phyloP scores from a whole-genome alignment of 2,329 filamentous ascomycete species.

The Aureobasidium pullulans region DNA sequence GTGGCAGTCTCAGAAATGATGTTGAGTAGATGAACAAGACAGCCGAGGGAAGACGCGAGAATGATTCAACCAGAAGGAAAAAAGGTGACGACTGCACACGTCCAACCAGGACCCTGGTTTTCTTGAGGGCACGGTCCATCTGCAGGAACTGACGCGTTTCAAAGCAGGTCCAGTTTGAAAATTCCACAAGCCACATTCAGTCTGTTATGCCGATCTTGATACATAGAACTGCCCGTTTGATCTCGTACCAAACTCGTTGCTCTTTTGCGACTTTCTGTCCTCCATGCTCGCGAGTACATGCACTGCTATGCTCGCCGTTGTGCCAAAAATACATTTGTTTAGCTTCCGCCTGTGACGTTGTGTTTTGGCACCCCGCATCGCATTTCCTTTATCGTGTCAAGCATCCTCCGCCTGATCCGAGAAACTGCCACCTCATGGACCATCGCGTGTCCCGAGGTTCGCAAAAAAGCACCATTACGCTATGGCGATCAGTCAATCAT shows the following conservation, averaged over 20 bases:
- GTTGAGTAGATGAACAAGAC: neutral
- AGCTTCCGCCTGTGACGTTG: neutral
- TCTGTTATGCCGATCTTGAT: neutral
- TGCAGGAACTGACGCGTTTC: constrained; percentile 4
- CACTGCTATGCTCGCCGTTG: neutral
- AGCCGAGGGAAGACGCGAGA: neutral
- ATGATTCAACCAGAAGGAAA: neutral
- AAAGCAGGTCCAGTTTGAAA: neutral
- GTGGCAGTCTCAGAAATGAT: neutral
- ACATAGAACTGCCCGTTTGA: neutral
- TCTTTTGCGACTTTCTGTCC: neutral
- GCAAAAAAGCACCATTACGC: neutral
- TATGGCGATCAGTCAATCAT: constrained; percentile 1
- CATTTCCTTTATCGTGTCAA: neutral
- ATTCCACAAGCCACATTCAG: neutral
- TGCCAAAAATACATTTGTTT: neutral
- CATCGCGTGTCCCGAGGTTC: neutral
- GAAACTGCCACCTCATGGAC: neutral
- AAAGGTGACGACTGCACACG: constrained; percentile 1
- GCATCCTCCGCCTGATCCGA: neutral
- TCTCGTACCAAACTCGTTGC: neutral
- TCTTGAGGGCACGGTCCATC: neutral
- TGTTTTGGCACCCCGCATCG: neutral
- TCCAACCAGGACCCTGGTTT: neutral
- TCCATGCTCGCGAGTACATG: neutral